Base-by-base conservation (phyloP, 1,139 yeast genomes). In the Debaryomyces udenii region DNA sequence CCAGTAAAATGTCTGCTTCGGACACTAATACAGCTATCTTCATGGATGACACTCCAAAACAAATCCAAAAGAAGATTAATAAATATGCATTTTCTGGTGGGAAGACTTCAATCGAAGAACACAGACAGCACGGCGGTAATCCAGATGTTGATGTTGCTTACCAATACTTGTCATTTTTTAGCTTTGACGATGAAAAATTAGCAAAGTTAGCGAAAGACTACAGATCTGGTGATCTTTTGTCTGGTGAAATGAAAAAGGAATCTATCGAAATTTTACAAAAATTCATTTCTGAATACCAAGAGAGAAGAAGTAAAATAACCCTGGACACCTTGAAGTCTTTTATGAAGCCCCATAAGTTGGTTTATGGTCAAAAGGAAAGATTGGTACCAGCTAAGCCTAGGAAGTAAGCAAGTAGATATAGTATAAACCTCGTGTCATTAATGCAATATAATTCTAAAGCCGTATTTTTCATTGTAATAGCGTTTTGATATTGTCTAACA, bases 81-180 rank as follows among this genome's bases (percentile, higher is more conserved):
- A 93, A 91, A 65, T 86, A 89, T 61, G 99, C 98, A 6, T 94
- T 94, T 65, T 86, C 96, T 37, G 99, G 99, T 50, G 99, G 99
- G 48, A 80, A 82, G 61, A 86, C 81, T 38, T 78, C 95, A 4
- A 70, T 86, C 39, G 99, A 93, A 64, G 96, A 89, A 56, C 99
- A 94, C 66, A 81, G 96, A 63, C 72, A 74, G 59, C 69, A 72
- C 40, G 99, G 99, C 40, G 99, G 99, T 56, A 76, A 93, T 62
- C 95, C 96, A 36, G 98, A 93, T 50, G 85, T 91, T 28, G 99
- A 94, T 65, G 97, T 94, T 41, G 89, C 99, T 2, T 94, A 72
- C 70, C 98, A 91, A 68, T 94, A 94, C 64, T 70, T 94, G 55
- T 80, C 91, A 9, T 93, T 93, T 71, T 90, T 94, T 73, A 70